Evolutionary conservation across 441 rosid species (phyloP), one percentile per base, ranked within the genome.

Genomic region (Macaranga tanarius): DNA sequence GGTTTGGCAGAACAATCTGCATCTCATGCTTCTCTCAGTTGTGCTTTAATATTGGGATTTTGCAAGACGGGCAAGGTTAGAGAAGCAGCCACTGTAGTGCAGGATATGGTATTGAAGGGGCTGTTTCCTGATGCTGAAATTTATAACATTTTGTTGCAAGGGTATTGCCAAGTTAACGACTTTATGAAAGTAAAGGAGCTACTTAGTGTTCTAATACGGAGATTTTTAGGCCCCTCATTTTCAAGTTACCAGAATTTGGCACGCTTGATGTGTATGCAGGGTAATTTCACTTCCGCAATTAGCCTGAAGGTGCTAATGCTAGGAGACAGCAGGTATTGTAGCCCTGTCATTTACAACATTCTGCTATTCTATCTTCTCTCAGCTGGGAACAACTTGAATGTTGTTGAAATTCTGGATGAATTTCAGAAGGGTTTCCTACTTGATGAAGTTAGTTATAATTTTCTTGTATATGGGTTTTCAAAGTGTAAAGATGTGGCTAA

Each of bases 391-490:
- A 31, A 28, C 62, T 57, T 71, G 40, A 63, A 74, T 62, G 87
- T 82, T 71, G 62, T 52, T 77, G 68, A 65, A 56, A 78, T 85
- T 75, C 75, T 93, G 80, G 65, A 79, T 73, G 88, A 86, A 72
- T 47, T 91, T 84, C 76, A 54, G 69, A 82, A 79, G 69, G 84
- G 86, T 47, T 47, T 84, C 62, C 65, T 26, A 50, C 88, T 80
- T 19, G 83, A 91, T 64, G 89, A 91, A 78, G 85, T 75, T 5
- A 86, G 89, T 13, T 86, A 81, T 76, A 86, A 93, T 81, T 89
- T 91, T 85, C 91, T 91, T 58, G 79, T 89, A 19, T 59, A 84
- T 51, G 91, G 97, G 4, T 86, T 88, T 81, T 77, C 82, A n/a
- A 75, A 57, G 40, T 76, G 81, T 65, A 83, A 80, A 76, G 88